These are phyloP conservation scores for Clavispora asparagi DNA, from an alignment of 805 yeast genomes.

Conservation along the genomic window DNA sequence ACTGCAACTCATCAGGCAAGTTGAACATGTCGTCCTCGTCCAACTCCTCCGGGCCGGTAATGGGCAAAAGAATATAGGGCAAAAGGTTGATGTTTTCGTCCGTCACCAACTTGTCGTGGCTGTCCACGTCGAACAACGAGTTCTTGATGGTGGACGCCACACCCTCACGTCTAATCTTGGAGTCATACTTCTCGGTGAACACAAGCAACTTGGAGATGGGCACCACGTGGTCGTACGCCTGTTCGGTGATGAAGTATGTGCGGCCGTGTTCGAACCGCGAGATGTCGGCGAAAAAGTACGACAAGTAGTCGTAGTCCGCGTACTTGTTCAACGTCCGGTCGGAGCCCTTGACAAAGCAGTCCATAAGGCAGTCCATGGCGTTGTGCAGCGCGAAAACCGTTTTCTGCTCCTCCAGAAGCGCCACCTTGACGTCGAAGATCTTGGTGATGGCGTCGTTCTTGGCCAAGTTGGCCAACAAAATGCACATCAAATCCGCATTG, in stretches of 20 bases:
- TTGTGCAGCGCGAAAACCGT: constrained; percentile 48
- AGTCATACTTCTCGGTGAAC: constrained; percentile 76
- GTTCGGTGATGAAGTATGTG: constrained; percentile 67
- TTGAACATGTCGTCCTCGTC: constrained; percentile 81
- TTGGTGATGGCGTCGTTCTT: constrained; percentile 61
- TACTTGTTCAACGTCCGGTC: constrained; percentile 65
- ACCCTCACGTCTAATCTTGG: constrained; percentile 81
- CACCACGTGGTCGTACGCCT: constrained; percentile 67
- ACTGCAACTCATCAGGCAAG: constrained; percentile 83
- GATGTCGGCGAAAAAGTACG: constrained; percentile 85
- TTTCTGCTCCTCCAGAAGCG: constrained; percentile 34
- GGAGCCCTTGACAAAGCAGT: constrained; percentile 80
- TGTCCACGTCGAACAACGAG: constrained; percentile 71
- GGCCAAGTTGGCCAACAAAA: constrained; percentile 80
- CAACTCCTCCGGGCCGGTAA: constrained; percentile 71
- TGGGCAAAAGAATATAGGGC: constrained; percentile 77
- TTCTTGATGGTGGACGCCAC: constrained; percentile 91
- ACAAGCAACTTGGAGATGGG: constrained; percentile 79
- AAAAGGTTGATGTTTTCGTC: constrained; percentile 66
- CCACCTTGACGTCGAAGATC: constrained; percentile 38
- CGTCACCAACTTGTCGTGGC: constrained; percentile 55
- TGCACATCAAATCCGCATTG: constrained; percentile 77
- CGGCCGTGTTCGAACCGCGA: constrained; percentile 76
- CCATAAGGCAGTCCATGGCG: constrained; percentile 78
- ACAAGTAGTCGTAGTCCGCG: constrained; percentile 76